Evolutionary conservation across 2,329 filamentous ascomycete species (phyloP).

Genomic region (Cordyceps cicadae): DNA sequence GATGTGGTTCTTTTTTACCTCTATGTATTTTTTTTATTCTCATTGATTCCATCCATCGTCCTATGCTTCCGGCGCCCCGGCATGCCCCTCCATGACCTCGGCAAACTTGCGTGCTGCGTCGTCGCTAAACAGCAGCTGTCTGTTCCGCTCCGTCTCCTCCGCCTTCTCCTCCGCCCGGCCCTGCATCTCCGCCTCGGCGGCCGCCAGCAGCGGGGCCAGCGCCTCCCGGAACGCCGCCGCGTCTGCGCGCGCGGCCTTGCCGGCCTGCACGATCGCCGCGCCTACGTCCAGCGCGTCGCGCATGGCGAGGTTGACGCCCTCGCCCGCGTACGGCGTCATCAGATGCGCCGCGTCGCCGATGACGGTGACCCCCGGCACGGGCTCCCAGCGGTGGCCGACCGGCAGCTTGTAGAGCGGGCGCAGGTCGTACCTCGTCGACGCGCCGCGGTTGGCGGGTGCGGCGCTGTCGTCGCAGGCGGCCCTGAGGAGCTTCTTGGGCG

Average conservation of each 20-base stretch:
- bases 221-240: not conserved
- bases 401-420: conserved; percentile 33
- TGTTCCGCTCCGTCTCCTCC: not conserved
- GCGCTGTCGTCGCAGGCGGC: conserved; percentile 21
- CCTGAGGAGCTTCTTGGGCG: conserved; percentile 21
- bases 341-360: conserved; percentile 49
- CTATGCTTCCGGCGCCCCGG: not conserved
- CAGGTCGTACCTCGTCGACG: conserved; percentile 14
- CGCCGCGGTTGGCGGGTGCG: conserved; percentile 10
- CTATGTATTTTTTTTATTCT: too few relatives aligned
- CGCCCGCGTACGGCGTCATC: conserved; percentile 43
- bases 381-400: conserved; percentile 32
- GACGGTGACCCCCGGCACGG: conserved; percentile 35
- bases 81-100: not conserved
- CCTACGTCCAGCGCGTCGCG: conserved; percentile 39
- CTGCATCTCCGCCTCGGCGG: conserved; percentile 18
- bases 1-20: too few relatives aligned
- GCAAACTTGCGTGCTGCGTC: conserved; percentile 2
- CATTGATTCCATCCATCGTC: not conserved
- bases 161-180: not conserved
- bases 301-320: conserved; percentile 47
- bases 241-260: not conserved
- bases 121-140: not conserved
- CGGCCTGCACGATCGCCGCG: conserved; percentile 18
- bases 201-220: conserved; percentile 13